Evolutionary conservation across 2,329 filamentous ascomycete genomes (phyloP).

Genomic region (Coleophoma cylindrospora): DNA sequence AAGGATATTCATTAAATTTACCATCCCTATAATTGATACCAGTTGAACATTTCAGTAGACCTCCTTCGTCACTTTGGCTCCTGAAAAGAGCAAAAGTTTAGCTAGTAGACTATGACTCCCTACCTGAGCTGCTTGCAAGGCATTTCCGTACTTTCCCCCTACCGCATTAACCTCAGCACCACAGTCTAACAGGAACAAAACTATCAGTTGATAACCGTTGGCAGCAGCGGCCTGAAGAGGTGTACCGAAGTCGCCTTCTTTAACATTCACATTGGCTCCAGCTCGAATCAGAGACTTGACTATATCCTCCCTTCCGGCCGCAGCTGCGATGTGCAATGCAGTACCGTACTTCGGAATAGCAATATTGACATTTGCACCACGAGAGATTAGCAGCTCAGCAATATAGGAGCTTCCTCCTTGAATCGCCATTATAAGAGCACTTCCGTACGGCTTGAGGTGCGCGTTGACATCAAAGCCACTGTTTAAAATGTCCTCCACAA

Average conservation of each 20-base stretch:
- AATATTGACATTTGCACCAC: neutral
- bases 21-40: neutral
- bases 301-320: neutral
- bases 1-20: neutral
- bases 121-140: constrained; percentile 3
- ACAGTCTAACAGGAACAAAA: constrained; percentile 4
- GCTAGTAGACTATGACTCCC: neutral
- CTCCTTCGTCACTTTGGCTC: neutral
- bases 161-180: constrained; percentile 7
- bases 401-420: neutral
- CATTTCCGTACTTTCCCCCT: constrained; percentile 2
- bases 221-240: constrained; percentile 6
- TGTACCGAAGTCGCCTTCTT: constrained; percentile 2
- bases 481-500: constrained; percentile 3
- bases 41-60: neutral
- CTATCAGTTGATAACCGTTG: neutral
- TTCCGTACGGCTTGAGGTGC: neutral
- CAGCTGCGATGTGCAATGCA: constrained; percentile 1
- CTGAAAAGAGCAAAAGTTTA: neutral
- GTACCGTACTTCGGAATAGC: neutral
- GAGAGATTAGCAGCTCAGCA: neutral
- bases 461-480: neutral
- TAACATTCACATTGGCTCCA: constrained; percentile 5
- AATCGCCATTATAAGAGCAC: neutral
- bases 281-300: constrained; percentile 2